Evolutionary conservation across 495 filamentous ascomycete genomes (phyloP), one percentile per base, ranked within the genome.

Genomic region (Xylaria telfairii): DNA sequence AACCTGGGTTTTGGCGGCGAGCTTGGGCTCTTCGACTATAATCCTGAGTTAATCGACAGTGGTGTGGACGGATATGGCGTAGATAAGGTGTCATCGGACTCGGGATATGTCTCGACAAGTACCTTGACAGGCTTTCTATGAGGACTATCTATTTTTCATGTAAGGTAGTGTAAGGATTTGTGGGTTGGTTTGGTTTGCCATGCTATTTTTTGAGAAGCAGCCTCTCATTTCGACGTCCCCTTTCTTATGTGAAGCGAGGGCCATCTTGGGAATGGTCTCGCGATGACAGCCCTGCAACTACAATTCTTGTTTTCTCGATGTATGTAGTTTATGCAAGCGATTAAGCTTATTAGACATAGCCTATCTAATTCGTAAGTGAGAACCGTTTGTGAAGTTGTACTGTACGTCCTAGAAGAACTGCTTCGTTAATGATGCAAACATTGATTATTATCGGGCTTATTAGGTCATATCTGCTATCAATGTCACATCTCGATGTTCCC

Each of bases 41-140:
- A 53, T 12, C 39, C 28, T 26, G 53, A 64, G 12, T 69, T 67
- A 65, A 72, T 68, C 46, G 70, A 63, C 19, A 61, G 44, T 24
- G 42, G 60, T 21, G 47, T 26, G 19, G 71, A 74, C 13, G 72
- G 57, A 12, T 42, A 62, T 39, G 26, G 66, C 51, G 30, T 70
- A 21, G 74, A 75, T 5, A 71, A 72, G 26, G 24, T 47, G 24
- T 57, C 61, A 49, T 73, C 71, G 32, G 76, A 76, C 41, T 76
- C 76, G 32, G 76, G 76, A 0, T 78, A 76, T 66, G 71, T 65
- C 49, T 76, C 76, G 2, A 76, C 68, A 47, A 68, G 65, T 41
- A 73, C 73, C 3, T 60, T 60, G 28, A 71, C 70, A 46, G 68
- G 64, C 10, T 59, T 49, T 17, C 57, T 42, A 17, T 54, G 57